phyloP scores from a whole-genome alignment of 257 asterid genomes.

The Solanum stenotomum region DNA sequence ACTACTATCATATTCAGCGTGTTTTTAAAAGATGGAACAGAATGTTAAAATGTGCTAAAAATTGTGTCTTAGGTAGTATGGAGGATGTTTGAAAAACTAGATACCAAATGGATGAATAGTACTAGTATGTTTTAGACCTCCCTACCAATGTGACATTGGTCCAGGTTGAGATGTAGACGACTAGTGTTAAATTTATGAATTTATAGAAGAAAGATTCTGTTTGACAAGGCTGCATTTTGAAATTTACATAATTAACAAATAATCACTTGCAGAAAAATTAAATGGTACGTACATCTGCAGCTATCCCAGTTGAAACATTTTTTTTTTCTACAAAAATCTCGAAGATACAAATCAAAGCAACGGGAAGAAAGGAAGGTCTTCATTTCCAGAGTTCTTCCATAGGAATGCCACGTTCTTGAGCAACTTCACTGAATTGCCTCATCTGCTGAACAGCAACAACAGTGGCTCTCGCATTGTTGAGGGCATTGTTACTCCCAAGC shows the following conservation, averaged over 20 bases:
- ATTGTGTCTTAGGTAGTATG: neutral
- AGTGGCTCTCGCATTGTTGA: slow-evolving; percentile 92
- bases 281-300: neutral
- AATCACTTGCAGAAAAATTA: neutral
- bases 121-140: neutral
- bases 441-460: slow-evolving; percentile 72
- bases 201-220: neutral
- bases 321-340: slow-evolving; percentile 9
- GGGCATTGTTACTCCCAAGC: slow-evolving; percentile 90
- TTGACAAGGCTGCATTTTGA: neutral
- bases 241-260: neutral
- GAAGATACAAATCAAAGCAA: neutral
- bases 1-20: neutral
- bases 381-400: slow-evolving; percentile 97
- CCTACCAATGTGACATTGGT: neutral
- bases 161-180: neutral
- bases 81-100: neutral
- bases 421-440: slow-evolving; percentile 89
- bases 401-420: slow-evolving; percentile 85
- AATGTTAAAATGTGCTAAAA: neutral
- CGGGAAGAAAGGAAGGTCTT: neutral
- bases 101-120: neutral
- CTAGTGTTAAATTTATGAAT: neutral
- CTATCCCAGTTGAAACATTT: neutral
- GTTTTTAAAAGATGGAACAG: neutral